Evolutionary conservation across 129 eudicot genomes (phyloP).

Genomic region (Glebionis coronaria): DNA sequence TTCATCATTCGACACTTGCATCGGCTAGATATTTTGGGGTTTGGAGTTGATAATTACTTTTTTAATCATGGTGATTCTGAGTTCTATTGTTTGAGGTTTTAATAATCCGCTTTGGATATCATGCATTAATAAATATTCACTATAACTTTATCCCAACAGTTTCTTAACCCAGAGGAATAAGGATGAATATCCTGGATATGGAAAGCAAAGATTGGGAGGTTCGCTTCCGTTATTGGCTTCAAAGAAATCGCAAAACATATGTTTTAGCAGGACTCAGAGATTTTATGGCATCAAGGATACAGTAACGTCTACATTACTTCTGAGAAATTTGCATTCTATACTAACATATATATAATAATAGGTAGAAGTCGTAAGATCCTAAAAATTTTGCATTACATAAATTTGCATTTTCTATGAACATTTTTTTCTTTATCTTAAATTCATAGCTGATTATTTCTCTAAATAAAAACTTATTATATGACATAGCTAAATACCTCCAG

Average conservation of each 20-base stretch:
- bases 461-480: not conserved
- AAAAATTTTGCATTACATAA: not conserved
- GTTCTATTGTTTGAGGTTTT: no score
- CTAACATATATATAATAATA: not conserved
- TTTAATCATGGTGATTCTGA: no score
- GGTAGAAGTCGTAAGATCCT: not conserved
- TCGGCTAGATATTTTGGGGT: no score
- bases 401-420: no score
- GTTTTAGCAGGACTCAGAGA: conserved; percentile 68
- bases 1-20: no score
- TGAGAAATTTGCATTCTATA: not conserved
- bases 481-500: not conserved
- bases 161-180: conserved; percentile 41
- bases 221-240: conserved; percentile 51
- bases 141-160: conserved; percentile 47
- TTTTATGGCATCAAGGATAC: conserved; percentile 49
- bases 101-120: no score
- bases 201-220: conserved; percentile 61
- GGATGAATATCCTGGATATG: conserved; percentile 47
- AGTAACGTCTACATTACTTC: conserved; percentile 31
- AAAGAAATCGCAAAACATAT: conserved; percentile 45
- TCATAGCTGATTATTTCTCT: not conserved
- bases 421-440: no score
- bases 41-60: no score
- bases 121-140: conserved; percentile 17